These are phyloP conservation scores for Adansonia gregorii DNA, from an alignment of 441 rosid genomes.

Conservation along the genomic window DNA sequence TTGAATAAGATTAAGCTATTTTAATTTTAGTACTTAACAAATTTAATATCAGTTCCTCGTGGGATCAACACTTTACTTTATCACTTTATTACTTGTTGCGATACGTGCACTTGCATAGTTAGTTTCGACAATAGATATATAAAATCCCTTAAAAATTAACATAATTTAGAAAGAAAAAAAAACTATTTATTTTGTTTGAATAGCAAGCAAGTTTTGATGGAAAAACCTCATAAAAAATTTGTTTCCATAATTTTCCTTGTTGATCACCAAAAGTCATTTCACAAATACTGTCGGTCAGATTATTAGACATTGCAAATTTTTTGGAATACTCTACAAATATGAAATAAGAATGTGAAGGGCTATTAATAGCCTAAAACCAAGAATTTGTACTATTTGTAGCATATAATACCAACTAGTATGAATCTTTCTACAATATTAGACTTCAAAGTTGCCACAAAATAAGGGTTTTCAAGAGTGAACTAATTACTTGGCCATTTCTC, in stretches of 20 bases:
- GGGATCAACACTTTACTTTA: too few relatives aligned
- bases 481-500: neutral
- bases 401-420: neutral
- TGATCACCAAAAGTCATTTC: neutral
- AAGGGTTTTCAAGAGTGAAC: neutral
- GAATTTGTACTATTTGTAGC: neutral
- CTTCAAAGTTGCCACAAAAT: conserved; percentile 5
- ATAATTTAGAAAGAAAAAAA: too few relatives aligned
- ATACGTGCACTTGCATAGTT: too few relatives aligned
- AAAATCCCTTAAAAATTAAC: too few relatives aligned
- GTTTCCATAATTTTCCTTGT: neutral
- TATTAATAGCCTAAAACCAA: neutral
- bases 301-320: conserved; percentile 5
- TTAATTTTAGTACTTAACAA: too few relatives aligned
- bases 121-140: too few relatives aligned
- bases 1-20: too few relatives aligned
- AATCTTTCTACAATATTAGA: neutral
- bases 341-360: neutral
- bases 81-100: too few relatives aligned
- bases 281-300: neutral
- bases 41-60: too few relatives aligned
- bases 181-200: too few relatives aligned
- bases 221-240: too few relatives aligned
- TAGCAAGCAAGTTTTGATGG: too few relatives aligned
- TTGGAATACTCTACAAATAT: conserved; percentile 1